Conservation (phyloP, 2,329 filamentous ascomycete genomes). For the Alternaria ethzedia region DNA sequence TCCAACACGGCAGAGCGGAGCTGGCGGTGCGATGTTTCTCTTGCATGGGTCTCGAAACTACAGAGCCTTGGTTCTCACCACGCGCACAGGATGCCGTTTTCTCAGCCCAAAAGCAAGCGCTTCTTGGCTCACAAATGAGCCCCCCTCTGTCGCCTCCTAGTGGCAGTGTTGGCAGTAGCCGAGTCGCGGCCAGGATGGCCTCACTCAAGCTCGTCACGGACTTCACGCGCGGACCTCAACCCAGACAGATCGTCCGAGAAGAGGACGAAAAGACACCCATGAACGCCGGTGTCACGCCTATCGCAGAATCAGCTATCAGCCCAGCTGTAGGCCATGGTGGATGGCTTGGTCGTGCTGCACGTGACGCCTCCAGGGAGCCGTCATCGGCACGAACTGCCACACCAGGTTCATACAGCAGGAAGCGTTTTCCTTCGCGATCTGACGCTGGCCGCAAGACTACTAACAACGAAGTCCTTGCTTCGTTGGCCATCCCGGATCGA, state of each 20-base stretch:
- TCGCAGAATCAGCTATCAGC: conserved; percentile 71
- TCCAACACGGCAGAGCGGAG: conserved; percentile 85
- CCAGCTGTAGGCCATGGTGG: conserved; percentile 62
- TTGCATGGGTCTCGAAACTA: conserved; percentile 83
- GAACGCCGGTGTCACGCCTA: conserved; percentile 83
- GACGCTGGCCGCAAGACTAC: conserved; percentile 40
- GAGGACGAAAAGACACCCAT: conserved; percentile 73
- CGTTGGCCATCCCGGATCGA: conserved; percentile 45
- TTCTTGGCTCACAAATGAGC: conserved; percentile 65
- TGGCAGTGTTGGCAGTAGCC: conserved; percentile 53
- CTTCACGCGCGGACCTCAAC: conserved; percentile 63
- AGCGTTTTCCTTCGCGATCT: conserved; percentile 63
- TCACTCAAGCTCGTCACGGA: conserved; percentile 90
- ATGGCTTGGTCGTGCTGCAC: conserved; percentile 47
- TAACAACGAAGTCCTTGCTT: conserved; percentile 42
- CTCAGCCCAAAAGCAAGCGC: conserved; percentile 59
- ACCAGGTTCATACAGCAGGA: conserved; percentile 70
- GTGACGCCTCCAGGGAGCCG: conserved; percentile 49
- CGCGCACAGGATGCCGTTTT: conserved; percentile 69
- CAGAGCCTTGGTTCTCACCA: conserved; percentile 87
- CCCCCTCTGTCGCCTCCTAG: conserved; percentile 76
- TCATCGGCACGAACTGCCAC: conserved; percentile 60
- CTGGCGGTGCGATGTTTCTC: conserved; percentile 93
- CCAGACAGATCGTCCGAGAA: conserved; percentile 70
- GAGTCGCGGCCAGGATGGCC: conserved; percentile 75